These are phyloP conservation scores for Exophiala calicioides DNA, from an alignment of 2,329 filamentous ascomycete genomes.

Conservation along the genomic window DNA sequence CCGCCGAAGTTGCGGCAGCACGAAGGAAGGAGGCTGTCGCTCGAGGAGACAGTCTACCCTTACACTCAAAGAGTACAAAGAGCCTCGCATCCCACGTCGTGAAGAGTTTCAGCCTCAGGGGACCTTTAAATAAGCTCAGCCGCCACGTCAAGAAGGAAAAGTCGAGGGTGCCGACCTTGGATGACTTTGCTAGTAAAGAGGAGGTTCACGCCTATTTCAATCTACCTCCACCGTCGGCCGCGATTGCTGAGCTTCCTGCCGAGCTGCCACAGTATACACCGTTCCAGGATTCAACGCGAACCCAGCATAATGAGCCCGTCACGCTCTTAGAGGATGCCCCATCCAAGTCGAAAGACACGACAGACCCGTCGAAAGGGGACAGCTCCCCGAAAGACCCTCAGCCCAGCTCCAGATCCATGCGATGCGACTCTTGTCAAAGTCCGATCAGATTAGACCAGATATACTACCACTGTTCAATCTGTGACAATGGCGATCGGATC, in stretches of 20 bases:
- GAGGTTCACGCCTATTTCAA: slow-evolving; percentile 24
- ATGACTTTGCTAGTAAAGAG: slow-evolving; percentile 27
- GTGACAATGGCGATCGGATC: slow-evolving; percentile 29
- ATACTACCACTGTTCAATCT: slow-evolving; percentile 30
- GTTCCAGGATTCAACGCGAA: slow-evolving; percentile 24
- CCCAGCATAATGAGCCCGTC: slow-evolving; percentile 20
- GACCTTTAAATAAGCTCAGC: slow-evolving; percentile 16
- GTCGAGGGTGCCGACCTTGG: slow-evolving; percentile 21
- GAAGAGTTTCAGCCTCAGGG: slow-evolving; percentile 21
- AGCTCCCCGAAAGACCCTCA: slow-evolving; percentile 1
- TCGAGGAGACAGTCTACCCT: slow-evolving; percentile 14
- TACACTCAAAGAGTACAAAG: slow-evolving; percentile 18
- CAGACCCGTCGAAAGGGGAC: slow-evolving; percentile 9
- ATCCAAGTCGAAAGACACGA: slow-evolving; percentile 10
- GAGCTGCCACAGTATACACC: slow-evolving; percentile 27
- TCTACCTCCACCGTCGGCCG: slow-evolving; percentile 7
- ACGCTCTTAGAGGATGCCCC: slow-evolving; percentile 15
- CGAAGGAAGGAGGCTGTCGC: slow-evolving; percentile 10
- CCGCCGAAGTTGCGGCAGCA: slow-evolving; percentile 15
- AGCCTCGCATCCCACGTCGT: slow-evolving; percentile 26
- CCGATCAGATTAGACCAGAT: slow-evolving; percentile 28
- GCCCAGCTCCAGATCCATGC: slow-evolving; percentile 24
- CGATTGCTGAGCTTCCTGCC: slow-evolving; percentile 26
- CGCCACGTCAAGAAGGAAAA: slow-evolving; percentile 12
- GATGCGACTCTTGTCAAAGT: slow-evolving; percentile 29